A percentile compares a stretch with the other conserved stretches of the same genome.
Conservation (phyloP, 176 grass and related monocot genomes). For the Stipa capillata region DNA sequence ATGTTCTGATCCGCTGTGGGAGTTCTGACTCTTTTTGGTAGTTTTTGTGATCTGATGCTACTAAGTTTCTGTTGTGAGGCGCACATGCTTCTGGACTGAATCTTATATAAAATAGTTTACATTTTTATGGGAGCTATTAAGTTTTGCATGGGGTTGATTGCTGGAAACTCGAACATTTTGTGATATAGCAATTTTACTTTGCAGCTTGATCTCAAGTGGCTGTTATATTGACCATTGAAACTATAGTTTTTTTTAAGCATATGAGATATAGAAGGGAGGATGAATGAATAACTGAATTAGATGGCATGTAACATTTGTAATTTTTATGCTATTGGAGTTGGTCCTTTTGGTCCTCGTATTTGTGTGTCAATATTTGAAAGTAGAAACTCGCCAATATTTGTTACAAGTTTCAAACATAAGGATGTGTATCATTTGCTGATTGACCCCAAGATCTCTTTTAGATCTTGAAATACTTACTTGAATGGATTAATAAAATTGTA, state of each 20-base stretch:
- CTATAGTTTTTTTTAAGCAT: not conserved
- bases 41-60: not conserved
- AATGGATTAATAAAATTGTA: not conserved
- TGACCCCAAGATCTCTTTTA: not conserved
- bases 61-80: not conserved
- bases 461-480: not conserved
- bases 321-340: too few relatives aligned
- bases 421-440: not conserved
- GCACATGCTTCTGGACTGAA: not conserved
- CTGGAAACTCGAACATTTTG: not conserved
- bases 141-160: not conserved
- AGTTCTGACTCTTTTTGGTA: not conserved
- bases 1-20: not conserved
- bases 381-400: not conserved
- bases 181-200: not conserved
- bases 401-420: not conserved
- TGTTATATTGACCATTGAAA: not conserved
- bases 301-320: not conserved
- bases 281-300: not conserved
- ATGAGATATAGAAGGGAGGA: not conserved
- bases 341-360: too few relatives aligned
- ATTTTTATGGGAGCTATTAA: not conserved
- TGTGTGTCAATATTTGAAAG: not conserved
- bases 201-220: not conserved
- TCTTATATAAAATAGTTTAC: not conserved